A percentile compares a stretch with the other conserved stretches of the same genome.
phyloP scores from a whole-genome alignment of 2,329 filamentous ascomycete species.

The Xylariaceae sp. region DNA sequence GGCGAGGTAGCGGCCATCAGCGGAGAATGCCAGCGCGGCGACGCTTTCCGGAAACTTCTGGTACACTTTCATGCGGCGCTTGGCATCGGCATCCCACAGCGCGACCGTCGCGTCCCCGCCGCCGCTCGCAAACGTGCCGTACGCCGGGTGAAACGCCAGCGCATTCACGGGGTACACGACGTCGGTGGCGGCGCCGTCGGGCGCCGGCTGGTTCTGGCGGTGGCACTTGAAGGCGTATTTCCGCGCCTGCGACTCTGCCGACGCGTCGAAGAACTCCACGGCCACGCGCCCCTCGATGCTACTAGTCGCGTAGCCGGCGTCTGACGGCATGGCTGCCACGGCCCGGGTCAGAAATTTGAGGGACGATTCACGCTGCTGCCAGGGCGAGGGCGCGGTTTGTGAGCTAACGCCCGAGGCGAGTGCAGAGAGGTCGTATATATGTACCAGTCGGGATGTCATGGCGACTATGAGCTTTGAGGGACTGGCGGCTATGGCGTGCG shows the following conservation, averaged over 20 bases:
- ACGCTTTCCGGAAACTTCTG: constrained; percentile 82
- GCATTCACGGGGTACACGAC: constrained; percentile 92
- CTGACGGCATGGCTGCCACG: constrained; percentile 95
- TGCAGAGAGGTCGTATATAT: constrained; percentile 87
- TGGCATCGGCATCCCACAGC: constrained; percentile 89
- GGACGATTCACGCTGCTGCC: constrained; percentile 92
- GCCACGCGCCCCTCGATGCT: constrained; percentile 95
- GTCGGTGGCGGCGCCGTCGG: constrained; percentile 65
- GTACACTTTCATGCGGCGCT: constrained; percentile 88
- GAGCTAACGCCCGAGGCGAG: constrained; percentile 63
- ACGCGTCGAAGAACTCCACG: constrained; percentile 97
- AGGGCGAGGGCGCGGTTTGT: constrained; percentile 64
- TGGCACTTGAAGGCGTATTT: constrained; percentile 99
- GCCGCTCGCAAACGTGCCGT: constrained; percentile 86
- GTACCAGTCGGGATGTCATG: constrained; percentile 91
- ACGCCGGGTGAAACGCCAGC: constrained; percentile 82
- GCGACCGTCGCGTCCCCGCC: constrained; percentile 92
- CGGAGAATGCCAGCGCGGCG: constrained; percentile 76
- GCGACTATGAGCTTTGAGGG: constrained; percentile 87
- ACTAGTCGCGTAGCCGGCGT: constrained; percentile 88
- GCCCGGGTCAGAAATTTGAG: constrained; percentile 95
- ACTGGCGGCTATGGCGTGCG: constrained; percentile 82
- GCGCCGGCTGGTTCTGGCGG: constrained; percentile 71
- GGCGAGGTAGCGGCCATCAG: constrained; percentile 77
- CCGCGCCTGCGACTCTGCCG: constrained; percentile 80